Evolutionary conservation across 2,329 filamentous ascomycete genomes (phyloP).

Genomic region (Clonostachys sp.): DNA sequence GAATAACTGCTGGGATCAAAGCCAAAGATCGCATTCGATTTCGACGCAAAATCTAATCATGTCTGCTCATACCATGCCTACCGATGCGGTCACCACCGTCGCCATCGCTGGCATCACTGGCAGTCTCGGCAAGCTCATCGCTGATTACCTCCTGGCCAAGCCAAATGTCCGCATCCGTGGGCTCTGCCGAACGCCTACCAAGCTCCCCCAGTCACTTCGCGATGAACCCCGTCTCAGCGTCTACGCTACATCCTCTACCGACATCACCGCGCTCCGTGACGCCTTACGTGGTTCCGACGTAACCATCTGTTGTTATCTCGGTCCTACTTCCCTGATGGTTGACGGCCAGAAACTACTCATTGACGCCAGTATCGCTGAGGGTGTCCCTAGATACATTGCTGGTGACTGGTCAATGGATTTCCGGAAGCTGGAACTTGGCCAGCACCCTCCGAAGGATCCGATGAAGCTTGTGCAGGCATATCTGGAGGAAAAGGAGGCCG

Average conservation of each 20-base stretch:
- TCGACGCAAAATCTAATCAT: too few species aligned
- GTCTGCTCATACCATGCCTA: too few species aligned
- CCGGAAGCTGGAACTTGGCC: conserved; percentile 25
- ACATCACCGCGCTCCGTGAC: conserved; percentile 10
- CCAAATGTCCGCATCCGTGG: conserved; percentile 17
- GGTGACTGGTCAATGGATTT: conserved; percentile 34
- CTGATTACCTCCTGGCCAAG: conserved; percentile 16
- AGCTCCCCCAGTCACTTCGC: neutral
- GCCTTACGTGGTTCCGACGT: conserved; percentile 24
- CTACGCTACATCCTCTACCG: neutral
- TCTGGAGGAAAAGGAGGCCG: conserved; percentile 23
- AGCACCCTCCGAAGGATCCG: conserved; percentile 29
- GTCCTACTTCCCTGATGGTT: conserved; percentile 27
- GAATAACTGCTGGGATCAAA: too few species aligned
- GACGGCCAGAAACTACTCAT: conserved; percentile 33
- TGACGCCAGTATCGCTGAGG: conserved; percentile 25
- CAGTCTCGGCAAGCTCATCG: conserved; percentile 21
- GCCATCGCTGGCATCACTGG: conserved; percentile 24
- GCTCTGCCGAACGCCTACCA: conserved; percentile 15
- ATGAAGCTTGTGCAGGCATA: conserved; percentile 31
- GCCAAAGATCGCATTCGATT: too few species aligned
- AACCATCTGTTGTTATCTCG: conserved; percentile 32
- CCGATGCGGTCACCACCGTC: conserved; percentile 6
- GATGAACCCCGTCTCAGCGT: neutral
- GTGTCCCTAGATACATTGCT: conserved; percentile 30